Percentiles rank a stretch among this genome's conserved stretches.
phyloP scores from a whole-genome alignment of 352 stramenopile species.

The Aphanomyces stellatus region DNA sequence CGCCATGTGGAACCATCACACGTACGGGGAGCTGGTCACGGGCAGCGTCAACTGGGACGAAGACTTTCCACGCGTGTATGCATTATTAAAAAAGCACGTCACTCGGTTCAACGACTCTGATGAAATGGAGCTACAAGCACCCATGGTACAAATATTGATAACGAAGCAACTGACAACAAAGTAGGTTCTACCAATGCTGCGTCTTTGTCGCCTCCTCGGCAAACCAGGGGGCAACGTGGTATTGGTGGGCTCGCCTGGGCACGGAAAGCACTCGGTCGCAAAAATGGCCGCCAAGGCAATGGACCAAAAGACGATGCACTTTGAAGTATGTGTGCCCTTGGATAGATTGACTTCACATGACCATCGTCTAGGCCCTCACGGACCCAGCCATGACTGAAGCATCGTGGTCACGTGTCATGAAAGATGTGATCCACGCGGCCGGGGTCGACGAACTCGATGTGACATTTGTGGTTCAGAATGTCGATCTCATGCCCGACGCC shows the following conservation, averaged over 20 bases:
- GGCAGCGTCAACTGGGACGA: background rate
- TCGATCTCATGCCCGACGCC: conserved; percentile 29
- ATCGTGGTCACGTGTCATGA: too few species aligned
- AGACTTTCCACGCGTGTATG: background rate
- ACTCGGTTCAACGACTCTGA: background rate
- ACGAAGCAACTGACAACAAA: too few species aligned
- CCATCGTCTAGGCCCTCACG: too few species aligned
- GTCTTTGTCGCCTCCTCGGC: conserved; percentile 1
- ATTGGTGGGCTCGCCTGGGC: background rate
- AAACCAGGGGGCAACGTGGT: background rate
- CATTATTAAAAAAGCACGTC: background rate
- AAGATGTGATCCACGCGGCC: conserved; percentile 45
- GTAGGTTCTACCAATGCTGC: background rate
- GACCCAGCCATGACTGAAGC: conserved; percentile 31
- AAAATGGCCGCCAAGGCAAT: conserved; percentile 32
- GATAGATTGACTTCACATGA: too few species aligned
- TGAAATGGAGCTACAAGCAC: background rate
- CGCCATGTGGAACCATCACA: background rate
- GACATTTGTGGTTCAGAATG: conserved; percentile 45
- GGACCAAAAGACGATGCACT: conserved; percentile 33
- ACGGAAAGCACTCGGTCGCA: conserved; percentile 14
- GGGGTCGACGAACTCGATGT: conserved; percentile 45
- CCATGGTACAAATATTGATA: background rate
- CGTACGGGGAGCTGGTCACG: background rate
- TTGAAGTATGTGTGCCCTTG: conserved; percentile 29